These are phyloP conservation scores for rapeseed (Brassica napus) DNA, from an alignment of 345 rosid genomes.

Conservation along the genomic window DNA sequence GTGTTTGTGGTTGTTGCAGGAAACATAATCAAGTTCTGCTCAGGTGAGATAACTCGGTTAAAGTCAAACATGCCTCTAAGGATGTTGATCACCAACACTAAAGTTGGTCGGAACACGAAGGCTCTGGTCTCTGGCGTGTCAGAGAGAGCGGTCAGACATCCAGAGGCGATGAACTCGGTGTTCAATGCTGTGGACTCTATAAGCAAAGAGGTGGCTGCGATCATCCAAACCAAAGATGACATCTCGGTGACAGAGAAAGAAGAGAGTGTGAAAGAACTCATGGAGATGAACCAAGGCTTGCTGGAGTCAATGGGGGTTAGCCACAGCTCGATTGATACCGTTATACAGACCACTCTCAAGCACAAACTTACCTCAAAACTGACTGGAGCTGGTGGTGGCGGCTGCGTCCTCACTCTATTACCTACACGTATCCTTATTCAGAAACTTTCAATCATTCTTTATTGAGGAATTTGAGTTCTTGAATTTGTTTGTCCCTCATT, in stretches of 20 bases:
- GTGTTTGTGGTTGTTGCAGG: conserved; percentile 48
- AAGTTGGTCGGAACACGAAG: conserved; percentile 85
- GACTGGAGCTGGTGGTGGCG: conserved; percentile 98
- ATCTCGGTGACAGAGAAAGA: conserved; percentile 56
- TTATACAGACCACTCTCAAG: conserved; percentile 70
- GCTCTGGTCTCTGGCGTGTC: conserved; percentile 90
- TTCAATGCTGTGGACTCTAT: conserved; percentile 80
- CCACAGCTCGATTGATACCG: conserved; percentile 77
- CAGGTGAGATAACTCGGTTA: conserved; percentile 66
- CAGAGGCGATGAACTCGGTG: conserved; percentile 63
- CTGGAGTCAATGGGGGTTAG: conserved; percentile 92
- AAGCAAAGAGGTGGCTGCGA: conserved; percentile 58
- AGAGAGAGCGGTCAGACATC: conserved; percentile 69
- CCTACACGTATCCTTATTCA: conserved; percentile 73
- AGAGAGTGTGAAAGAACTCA: conserved; percentile 71
- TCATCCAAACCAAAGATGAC: conserved; percentile 62
- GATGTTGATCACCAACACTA: conserved; percentile 92
- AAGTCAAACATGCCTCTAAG: conserved; percentile 59
- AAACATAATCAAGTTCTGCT: conserved; percentile 79
- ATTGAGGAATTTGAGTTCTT: not conserved
- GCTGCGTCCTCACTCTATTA: conserved; percentile 81
- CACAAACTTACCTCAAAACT: conserved; percentile 83
- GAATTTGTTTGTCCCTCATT: conserved; percentile 39
- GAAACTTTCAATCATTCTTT: not conserved
- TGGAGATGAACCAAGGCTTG: conserved; percentile 95